Evolutionary conservation across 176 grass and related monocot genomes (phyloP).

Genomic region (Cenchrus purpureus): DNA sequence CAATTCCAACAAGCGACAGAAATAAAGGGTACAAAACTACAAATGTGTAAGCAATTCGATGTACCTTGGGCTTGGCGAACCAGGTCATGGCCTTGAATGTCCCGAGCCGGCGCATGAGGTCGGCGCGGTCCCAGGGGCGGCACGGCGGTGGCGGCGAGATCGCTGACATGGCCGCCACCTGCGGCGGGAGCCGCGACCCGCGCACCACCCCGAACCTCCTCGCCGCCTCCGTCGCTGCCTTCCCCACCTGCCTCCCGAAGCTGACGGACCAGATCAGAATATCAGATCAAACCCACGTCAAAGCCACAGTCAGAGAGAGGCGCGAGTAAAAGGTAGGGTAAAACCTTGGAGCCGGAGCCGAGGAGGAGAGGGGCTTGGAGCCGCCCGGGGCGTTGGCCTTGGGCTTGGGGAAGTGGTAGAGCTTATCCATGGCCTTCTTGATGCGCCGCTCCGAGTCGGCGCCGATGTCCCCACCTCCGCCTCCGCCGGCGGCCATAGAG

Average conservation of each 20-base stretch:
- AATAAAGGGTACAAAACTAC: neutral
- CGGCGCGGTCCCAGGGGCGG: conserved; percentile 87
- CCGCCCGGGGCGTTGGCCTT: conserved; percentile 43
- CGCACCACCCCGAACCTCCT: conserved; percentile 60
- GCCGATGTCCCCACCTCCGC: conserved; percentile 47
- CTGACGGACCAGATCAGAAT: conserved; percentile 40
- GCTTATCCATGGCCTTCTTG: conserved; percentile 92
- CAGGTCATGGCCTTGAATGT: conserved; percentile 99
- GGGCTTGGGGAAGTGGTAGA: conserved; percentile 81
- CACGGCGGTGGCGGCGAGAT: conserved; percentile 61
- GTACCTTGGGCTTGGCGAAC: conserved; percentile 98
- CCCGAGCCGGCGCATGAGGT: conserved; percentile 73
- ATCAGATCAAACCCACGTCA: conserved; percentile 41
- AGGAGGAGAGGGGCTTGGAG: conserved; percentile 48
- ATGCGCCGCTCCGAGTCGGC: conserved; percentile 82
- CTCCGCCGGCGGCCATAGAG: conserved; percentile 46
- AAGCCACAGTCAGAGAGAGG: neutral
- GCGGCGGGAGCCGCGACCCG: conserved; percentile 56
- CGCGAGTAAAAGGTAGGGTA: conserved; percentile 36
- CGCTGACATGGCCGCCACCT: conserved; percentile 45
- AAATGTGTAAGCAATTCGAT: neutral
- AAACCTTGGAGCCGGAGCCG: conserved; percentile 53
- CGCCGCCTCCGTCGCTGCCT: conserved; percentile 30
- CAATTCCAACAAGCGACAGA: neutral
- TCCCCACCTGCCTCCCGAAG: conserved; percentile 41